Evolutionary conservation across 495 filamentous ascomycete species (phyloP), one percentile per base, ranked within the genome.

Genomic region (Elaphomyces granulatus): DNA sequence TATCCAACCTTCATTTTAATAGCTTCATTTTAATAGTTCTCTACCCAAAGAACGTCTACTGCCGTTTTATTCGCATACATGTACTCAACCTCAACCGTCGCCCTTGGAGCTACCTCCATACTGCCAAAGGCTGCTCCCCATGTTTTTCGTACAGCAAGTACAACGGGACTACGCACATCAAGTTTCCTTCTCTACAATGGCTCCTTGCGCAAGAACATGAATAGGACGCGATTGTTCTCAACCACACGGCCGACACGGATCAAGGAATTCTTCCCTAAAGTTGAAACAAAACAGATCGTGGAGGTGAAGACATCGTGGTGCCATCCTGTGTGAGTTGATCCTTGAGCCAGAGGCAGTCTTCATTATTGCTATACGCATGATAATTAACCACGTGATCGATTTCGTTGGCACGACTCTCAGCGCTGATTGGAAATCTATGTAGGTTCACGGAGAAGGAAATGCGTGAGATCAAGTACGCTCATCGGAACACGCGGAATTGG

Each of bases 361-460:
- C n/a, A n/a, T n/a, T n/a, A n/a, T n/a, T n/a, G n/a, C n/a, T n/a
- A n/a, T n/a, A n/a, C n/a, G n/a, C n/a, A n/a, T n/a, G n/a, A n/a
- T n/a, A n/a, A n/a, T n/a, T n/a, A n/a, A n/a, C n/a, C n/a, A n/a
- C n/a, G n/a, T n/a, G n/a, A n/a, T n/a, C n/a, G n/a, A n/a, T n/a
- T n/a, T n/a, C n/a, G n/a, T n/a, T 55, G 52, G 52, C 51, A 51
- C 28, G 51, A 55, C 41, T 51, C 52, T 28, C 23, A 6, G 23
- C 23, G 23, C 23, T 28, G 23, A 28, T 12, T 28, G 12, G 23
- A 28, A 28, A 28, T 28, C 23, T 28, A n/a, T n/a, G n/a, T n/a
- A 77, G 70, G 10, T 81, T 80, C 54, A 74, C 69, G 31, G 62
- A 72, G 39, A 54, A 71, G 20, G 70, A 86, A 47, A 82, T 87